Evolutionary conservation across 192 early-diverging fungal species (phyloP), one percentile per base, ranked within the genome.

Genomic region (Chytriomyces confervae): DNA sequence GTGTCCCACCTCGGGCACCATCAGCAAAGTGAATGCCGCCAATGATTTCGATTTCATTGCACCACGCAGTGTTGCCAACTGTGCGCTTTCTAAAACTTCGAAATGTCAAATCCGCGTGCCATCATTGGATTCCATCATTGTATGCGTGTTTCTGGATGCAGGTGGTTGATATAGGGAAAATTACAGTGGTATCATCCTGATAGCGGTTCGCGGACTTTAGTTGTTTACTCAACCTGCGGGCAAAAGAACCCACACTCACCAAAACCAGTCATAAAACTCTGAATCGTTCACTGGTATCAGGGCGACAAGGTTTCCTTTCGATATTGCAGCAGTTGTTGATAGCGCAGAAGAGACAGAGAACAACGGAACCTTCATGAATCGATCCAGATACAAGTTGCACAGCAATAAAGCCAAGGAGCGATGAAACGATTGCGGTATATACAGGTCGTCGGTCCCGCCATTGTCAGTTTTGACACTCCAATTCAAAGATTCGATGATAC

Each of bases 1-100:
- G 61, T 85, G 77, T 3, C 84, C 84, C 3, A 85, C 36, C 48
- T 85, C 84, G 5, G 84, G 80, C 7, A 85, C 57, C 70, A 85
- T 74, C 48, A 85, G 67, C 18, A 81, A 7, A 16, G 50, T 49
- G 64, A 81, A 85, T 5, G 84, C 84, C 2, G 81, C 84, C n/a
- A 85, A 24, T 0, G 84, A 57, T 48, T 77, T 71, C 10, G 80
- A 48, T 53, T 69, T 76, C 63, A 77, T 68, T 6, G 76, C 78
- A 5, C 78, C 84, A 11, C 75, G 66, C 24, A 85, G 60, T 0
- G 84, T 85, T 29, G 84, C 74, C 16, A 85, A 63, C 43, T 69
- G 61, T 3, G 81, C 61, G 50, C 79, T 81, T 36, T 78, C 76
- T 49, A 79, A 73, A 13, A 63, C 13, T 46, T 76, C 77, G 62